Conservation (phyloP, 129 eudicot genomes). For the Chrysanthemum lavandulifolium region DNA sequence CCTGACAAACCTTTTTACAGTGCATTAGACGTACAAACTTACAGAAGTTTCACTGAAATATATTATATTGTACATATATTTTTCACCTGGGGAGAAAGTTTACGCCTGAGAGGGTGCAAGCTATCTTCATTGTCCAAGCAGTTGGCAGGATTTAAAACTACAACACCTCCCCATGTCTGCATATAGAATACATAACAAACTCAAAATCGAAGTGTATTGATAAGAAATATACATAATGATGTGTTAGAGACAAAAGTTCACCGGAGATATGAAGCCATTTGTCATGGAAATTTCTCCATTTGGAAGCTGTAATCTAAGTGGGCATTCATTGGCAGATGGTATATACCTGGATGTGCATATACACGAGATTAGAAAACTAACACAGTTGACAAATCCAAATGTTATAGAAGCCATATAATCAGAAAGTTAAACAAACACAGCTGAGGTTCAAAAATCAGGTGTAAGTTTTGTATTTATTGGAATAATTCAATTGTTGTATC, state of each 20-base stretch:
- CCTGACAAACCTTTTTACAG: too few relatives aligned
- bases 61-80: neutral
- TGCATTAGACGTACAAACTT: neutral
- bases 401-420: conserved; percentile 4
- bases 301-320: conserved; percentile 88
- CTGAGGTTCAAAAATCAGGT: too few relatives aligned
- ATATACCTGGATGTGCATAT: conserved; percentile 65
- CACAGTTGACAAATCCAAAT: neutral
- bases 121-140: conserved; percentile 45
- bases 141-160: conserved; percentile 81
- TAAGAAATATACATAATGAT: conserved; percentile 14
- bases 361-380: conserved; percentile 21
- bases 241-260: conserved; percentile 31
- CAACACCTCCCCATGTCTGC: conserved; percentile 99
- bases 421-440: conserved; percentile 13
- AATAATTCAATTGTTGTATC: conserved; percentile 11
- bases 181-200: conserved; percentile 20
- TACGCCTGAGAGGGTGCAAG: conserved; percentile 40
- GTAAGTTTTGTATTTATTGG: neutral
- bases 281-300: conserved; percentile 74
- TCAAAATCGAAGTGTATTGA: conserved; percentile 13
- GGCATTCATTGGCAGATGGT: conserved; percentile 89
- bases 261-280: conserved; percentile 95
- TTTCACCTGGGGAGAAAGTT: conserved; percentile 65
- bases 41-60: neutral